phyloP scores from a whole-genome alignment of 1,139 yeast genomes.

The Lodderomyces oxycetoniae region DNA sequence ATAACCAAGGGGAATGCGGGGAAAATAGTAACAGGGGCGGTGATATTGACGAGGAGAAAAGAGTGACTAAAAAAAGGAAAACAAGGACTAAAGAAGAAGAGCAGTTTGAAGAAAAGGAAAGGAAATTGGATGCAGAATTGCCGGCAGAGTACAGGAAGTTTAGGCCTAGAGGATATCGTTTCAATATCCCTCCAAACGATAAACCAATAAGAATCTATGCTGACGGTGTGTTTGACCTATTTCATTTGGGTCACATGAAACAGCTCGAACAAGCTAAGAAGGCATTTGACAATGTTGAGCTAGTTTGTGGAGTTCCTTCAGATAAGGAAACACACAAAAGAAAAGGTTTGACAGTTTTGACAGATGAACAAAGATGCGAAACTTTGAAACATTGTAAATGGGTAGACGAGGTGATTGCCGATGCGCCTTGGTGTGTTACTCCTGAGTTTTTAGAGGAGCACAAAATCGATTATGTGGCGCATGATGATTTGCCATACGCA shows the following conservation, averaged over 20 bases:
- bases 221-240: slow-evolving; percentile 94
- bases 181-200: slow-evolving; percentile 80
- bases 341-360: slow-evolving; percentile 87
- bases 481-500: slow-evolving; percentile 94
- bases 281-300: slow-evolving; percentile 75
- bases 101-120: slow-evolving; percentile 48
- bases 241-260: slow-evolving; percentile 96
- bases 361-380: slow-evolving; percentile 84
- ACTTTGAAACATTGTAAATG: slow-evolving; percentile 86
- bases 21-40: neutral
- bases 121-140: slow-evolving; percentile 50
- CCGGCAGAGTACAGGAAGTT: slow-evolving; percentile 63
- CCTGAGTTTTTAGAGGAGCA: slow-evolving; percentile 75
- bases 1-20: neutral
- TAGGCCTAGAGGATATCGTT: slow-evolving; percentile 64
- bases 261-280: slow-evolving; percentile 96
- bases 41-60: neutral
- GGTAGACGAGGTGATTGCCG: slow-evolving; percentile 94
- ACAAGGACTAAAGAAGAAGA: slow-evolving; percentile 28
- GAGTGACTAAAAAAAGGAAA: slow-evolving; percentile 20
- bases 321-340: slow-evolving; percentile 87
- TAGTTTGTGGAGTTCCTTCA: slow-evolving; percentile 89
- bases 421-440: slow-evolving; percentile 95
- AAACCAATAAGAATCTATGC: slow-evolving; percentile 91
- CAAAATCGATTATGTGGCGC: slow-evolving; percentile 92